phyloP scores from a whole-genome alignment of 257 asterid genomes.

The Haberlea rhodopensis region DNA sequence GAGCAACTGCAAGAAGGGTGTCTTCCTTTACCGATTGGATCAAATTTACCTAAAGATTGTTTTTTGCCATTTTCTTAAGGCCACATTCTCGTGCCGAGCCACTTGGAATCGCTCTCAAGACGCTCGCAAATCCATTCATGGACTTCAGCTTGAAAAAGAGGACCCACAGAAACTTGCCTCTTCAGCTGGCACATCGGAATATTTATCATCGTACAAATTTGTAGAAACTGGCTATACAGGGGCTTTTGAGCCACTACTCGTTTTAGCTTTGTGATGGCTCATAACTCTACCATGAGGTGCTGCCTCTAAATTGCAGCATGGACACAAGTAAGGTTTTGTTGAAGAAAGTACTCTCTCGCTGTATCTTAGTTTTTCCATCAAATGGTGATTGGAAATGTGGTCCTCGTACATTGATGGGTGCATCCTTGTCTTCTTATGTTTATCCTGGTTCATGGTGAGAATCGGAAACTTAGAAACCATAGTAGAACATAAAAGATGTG shows the following conservation, averaged over 20 bases:
- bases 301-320: conserved; percentile 41
- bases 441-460: background rate
- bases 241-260: conserved; percentile 26
- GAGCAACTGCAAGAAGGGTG: conserved; percentile 42
- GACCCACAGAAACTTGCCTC: conserved; percentile 44
- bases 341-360: conserved; percentile 43
- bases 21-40: conserved; percentile 48
- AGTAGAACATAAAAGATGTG: background rate
- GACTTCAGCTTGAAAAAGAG: conserved; percentile 57
- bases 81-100: conserved; percentile 73
- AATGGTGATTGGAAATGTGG: conserved; percentile 25
- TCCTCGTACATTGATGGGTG: conserved; percentile 70
- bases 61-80: conserved; percentile 35
- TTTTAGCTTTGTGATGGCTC: conserved; percentile 31
- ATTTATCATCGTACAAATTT: conserved; percentile 13
- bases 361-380: conserved; percentile 46
- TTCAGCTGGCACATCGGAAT: conserved; percentile 26
- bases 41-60: conserved; percentile 21
- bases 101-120: conserved; percentile 60
- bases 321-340: conserved; percentile 33
- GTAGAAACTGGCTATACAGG: conserved; percentile 21
- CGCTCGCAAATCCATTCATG: conserved; percentile 60
- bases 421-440: conserved; percentile 54
- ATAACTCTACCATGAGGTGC: conserved; percentile 28
- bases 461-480: conserved; percentile 8